Evolutionary conservation across 2,329 filamentous ascomycete genomes (phyloP).

Genomic region (Claviceps digitariae): DNA sequence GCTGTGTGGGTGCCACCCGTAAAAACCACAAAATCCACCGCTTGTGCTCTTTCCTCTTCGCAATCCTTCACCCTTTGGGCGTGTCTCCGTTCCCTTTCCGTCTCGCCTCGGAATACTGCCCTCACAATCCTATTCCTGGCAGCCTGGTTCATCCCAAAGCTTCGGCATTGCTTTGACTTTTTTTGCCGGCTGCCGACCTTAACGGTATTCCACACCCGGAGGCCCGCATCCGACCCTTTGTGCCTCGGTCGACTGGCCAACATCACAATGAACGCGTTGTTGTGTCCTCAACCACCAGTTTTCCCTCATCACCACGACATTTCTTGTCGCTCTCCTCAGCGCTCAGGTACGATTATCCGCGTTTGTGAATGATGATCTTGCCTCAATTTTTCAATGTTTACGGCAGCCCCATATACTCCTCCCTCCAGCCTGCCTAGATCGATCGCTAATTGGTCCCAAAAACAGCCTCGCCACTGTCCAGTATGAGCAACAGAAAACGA

Average conservation of each 20-base stretch:
- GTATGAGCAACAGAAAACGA: slow-evolving; percentile 56
- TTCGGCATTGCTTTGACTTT: neutral
- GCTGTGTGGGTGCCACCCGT: neutral
- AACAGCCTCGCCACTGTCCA: slow-evolving; percentile 32
- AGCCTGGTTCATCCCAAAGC: no score
- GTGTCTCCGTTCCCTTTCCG: neutral
- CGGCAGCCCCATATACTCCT: neutral
- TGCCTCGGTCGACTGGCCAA: slow-evolving; percentile 1
- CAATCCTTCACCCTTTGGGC: neutral
- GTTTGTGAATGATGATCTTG: neutral
- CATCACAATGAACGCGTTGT: slow-evolving; percentile 45
- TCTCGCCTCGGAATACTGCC: neutral
- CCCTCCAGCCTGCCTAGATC: neutral
- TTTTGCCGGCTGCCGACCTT: neutral
- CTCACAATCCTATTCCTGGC: no score
- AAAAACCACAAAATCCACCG: no score
- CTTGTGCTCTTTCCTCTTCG: neutral
- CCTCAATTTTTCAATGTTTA: neutral
- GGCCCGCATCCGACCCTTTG: neutral
- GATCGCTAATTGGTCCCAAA: neutral
- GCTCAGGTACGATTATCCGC: slow-evolving; percentile 34
- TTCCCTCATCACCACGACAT: slow-evolving; percentile 47
- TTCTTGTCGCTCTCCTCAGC: slow-evolving; percentile 38
- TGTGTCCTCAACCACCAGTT: slow-evolving; percentile 45
- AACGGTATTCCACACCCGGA: neutral